These are phyloP conservation scores for Candida sanyaensis DNA, from an alignment of 1,139 yeast species.

Conservation along the genomic window DNA sequence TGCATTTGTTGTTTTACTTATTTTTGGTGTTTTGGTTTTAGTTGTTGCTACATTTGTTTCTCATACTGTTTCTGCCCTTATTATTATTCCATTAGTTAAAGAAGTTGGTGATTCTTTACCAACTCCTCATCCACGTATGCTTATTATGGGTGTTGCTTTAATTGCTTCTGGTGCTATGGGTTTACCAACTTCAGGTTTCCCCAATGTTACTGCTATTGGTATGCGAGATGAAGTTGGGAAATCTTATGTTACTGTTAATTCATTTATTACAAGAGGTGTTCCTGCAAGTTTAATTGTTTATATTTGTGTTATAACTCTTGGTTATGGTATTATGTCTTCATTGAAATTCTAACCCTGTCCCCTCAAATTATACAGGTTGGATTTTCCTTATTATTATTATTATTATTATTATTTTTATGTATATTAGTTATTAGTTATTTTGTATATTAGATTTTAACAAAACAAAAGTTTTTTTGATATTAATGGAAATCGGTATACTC, in stretches of 20 bases:
- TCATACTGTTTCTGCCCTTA: slow-evolving; percentile 94
- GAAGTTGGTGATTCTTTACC: slow-evolving; percentile 80
- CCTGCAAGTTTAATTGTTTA: slow-evolving; percentile 74
- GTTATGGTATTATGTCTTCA: slow-evolving; percentile 69
- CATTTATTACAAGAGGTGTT: slow-evolving; percentile 84
- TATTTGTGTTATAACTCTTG: slow-evolving; percentile 69
- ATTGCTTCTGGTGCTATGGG: slow-evolving; percentile 95
- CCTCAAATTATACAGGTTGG: background rate
- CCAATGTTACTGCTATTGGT: slow-evolving; percentile 93
- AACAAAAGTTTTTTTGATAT: background rate
- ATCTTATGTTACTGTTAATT: slow-evolving; percentile 78
- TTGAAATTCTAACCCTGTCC: slow-evolving; percentile 45
- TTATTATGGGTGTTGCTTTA: slow-evolving; percentile 83
- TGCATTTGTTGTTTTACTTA: slow-evolving; percentile 65
- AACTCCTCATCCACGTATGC: slow-evolving; percentile 67
- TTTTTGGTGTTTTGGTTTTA: slow-evolving; percentile 77
- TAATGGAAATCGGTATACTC: no score
- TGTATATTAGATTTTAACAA: background rate
- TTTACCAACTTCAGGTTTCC: slow-evolving; percentile 94
- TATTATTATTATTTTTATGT: background rate
- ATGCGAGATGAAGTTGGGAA: slow-evolving; percentile 89
- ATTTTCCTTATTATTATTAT: no score
- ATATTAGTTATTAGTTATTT: background rate
- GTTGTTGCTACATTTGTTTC: slow-evolving; percentile 92
- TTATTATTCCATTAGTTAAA: slow-evolving; percentile 82